A percentile compares a stretch with the other conserved stretches of the same genome.
phyloP scores from a whole-genome alignment of 106 monocot genomes.

The Phalaenopsis aphrodite region DNA sequence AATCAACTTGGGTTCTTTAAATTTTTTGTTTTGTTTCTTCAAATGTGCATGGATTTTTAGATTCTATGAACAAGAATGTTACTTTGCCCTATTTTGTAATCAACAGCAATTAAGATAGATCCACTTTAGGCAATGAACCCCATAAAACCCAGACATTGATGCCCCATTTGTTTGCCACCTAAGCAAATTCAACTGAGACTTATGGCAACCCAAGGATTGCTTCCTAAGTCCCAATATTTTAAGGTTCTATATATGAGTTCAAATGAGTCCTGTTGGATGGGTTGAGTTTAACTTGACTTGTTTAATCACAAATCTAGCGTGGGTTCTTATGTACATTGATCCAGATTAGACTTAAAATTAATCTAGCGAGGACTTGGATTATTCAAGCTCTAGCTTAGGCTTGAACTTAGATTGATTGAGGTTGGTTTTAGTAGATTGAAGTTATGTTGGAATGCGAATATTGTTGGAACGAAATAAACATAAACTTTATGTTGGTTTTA shows the following conservation, averaged over 20 bases:
- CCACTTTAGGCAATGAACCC: background rate
- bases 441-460: too few relatives aligned
- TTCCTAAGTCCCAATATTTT: background rate
- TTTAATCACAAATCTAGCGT: background rate
- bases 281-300: background rate
- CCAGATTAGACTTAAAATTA: background rate
- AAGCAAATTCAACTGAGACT: background rate
- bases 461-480: too few relatives aligned
- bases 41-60: background rate
- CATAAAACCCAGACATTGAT: background rate
- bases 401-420: too few relatives aligned
- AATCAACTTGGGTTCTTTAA: background rate
- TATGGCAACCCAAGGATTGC: background rate
- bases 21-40: background rate
- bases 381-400: too few relatives aligned
- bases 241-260: background rate
- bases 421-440: too few relatives aligned
- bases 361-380: too few relatives aligned
- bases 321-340: background rate
- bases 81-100: background rate
- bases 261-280: background rate
- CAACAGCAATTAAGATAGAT: background rate
- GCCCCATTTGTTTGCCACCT: background rate
- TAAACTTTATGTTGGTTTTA: too few relatives aligned
- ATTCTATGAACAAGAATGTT: background rate